Evolutionary conservation across 1,284 basidiomycete species (phyloP), one percentile per base, ranked within the genome.

Genomic region (Hymenochaete sp.): DNA sequence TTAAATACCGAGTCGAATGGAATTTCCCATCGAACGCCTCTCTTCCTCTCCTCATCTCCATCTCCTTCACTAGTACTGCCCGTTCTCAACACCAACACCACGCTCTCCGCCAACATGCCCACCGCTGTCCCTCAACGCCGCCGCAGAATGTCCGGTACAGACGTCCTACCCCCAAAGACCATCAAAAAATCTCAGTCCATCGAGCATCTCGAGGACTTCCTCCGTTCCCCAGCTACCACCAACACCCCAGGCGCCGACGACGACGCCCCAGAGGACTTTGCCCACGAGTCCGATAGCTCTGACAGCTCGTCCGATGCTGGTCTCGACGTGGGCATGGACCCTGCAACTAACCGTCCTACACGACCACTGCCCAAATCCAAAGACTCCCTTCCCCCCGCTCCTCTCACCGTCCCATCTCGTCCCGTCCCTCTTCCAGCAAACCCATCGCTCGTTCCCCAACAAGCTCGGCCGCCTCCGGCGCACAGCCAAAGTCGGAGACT

Each of bases 361-460:
- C 45, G 46, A 32, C 44, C 48, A 1, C 32, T 50, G 4, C 48
- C 48, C 9, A 48, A 48, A 24, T 35, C 32, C 13, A 38, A 38
- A 22, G 27, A 45, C 19, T 4, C 32, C 8, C 14, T 10, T 16
- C 27, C 11, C 11, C 41, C 18, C 28, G 16, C 21, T 14, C 4
- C 41, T 13, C 26, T 33, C 16, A 18, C 48, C 13, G 35, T 16
- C 9, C 24, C 42, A 4, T 14, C 38, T 50, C 55, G 61, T 67
- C 57, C 72, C 53, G 45, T 67, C 51, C 55, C 61, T 9, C 58
- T 60, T 32, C 62, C 66, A 22, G 71, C 73, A 3, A 90, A 91
- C 63, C 88, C 87, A 0, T 72, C 78, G 45, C 81, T 91, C 75
- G 65, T 90, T 8, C 89, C 88, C 27, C 68, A 82, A 1, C 83